These are phyloP conservation scores for Protomyces inundatus DNA, from an alignment of 1,139 yeast genomes.

Conservation along the genomic window DNA sequence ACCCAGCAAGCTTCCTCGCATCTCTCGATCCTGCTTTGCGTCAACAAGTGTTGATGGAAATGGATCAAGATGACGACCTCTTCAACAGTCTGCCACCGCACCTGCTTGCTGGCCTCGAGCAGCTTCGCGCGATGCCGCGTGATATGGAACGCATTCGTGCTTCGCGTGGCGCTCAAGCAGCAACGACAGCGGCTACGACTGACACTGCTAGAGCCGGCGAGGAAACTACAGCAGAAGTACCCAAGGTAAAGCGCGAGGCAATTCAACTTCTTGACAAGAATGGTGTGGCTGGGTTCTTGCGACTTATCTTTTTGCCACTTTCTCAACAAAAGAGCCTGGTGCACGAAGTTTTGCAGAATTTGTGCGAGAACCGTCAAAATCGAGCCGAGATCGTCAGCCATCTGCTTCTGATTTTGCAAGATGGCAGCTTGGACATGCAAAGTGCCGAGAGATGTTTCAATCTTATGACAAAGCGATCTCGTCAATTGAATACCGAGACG, in stretches of 20 bases:
- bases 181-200: background rate
- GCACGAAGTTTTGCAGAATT: conserved; percentile 59
- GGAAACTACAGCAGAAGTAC: background rate
- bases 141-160: conserved; percentile 32
- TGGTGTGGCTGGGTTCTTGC: conserved; percentile 69
- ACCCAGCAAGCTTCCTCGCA: conserved; percentile 38
- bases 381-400: conserved; percentile 71
- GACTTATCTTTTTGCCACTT: conserved; percentile 71
- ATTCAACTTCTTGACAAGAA: conserved; percentile 60
- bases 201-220: background rate
- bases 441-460: conserved; percentile 62
- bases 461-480: conserved; percentile 45
- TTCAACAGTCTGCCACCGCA: conserved; percentile 38
- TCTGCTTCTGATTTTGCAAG: conserved; percentile 64
- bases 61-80: conserved; percentile 39
- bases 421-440: conserved; percentile 60
- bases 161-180: conserved; percentile 4
- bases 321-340: conserved; percentile 59
- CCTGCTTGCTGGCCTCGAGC: conserved; percentile 38
- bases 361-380: conserved; percentile 74
- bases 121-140: conserved; percentile 28
- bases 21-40: conserved; percentile 40
- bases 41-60: conserved; percentile 36
- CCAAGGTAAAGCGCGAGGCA: conserved; percentile 6
- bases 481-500: conserved; percentile 25